Base-by-base conservation (phyloP, 352 stramenopile species). In the Phytophthora pseudosyringae region DNA sequence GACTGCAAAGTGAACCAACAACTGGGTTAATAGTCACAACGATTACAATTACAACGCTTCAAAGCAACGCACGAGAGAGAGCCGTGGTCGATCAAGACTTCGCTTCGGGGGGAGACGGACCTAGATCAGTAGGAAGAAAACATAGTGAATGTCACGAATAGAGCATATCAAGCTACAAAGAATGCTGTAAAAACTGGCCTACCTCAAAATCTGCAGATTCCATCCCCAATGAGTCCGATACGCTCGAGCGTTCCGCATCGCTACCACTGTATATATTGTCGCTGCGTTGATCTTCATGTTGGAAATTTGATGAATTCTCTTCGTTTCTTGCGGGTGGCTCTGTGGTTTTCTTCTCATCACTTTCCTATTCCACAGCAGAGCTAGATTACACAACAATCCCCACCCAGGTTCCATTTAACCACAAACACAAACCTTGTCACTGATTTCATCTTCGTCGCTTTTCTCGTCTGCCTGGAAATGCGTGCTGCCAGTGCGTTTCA, bases 161-260 rank as follows among this genome's bases (percentile, higher is more conserved):
- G 6, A 12, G 29, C 5, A 40, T 7, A 52, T 12, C 21, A 16
- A 52, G n/a, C 25, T 10, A 9, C 9, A 29, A 28, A 52, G 1
- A 33, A 15, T 4, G 5, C 7, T 26, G 16, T 25, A 36, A 21
- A 21, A 21, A 21, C 21, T 21, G 21, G 21, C 36, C 8, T 54
- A 94, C 87, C 70, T 91, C 82, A 68, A 94, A 95, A 65, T 95
- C 87, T 13, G 83, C 81, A 1, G 83, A 92, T 33, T 80, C 75
- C 58, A 95, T 78, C 3, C 83, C 85, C 1, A 94, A 72, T 0
- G 87, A 95, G 47, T 95, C 87, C 0, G 81, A 93, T 15, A 79
- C 56, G 50, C 76, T 86, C 8, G 77, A 77, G 2, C 62, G 64
- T 38, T 73, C 75, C 0, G n/a, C 43, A 43, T 68, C 55, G 49